Evolutionary conservation across 1,139 yeast species (phyloP), one percentile per base, ranked within the genome.

Genomic region (Yamadazyma membranifaciens): DNA sequence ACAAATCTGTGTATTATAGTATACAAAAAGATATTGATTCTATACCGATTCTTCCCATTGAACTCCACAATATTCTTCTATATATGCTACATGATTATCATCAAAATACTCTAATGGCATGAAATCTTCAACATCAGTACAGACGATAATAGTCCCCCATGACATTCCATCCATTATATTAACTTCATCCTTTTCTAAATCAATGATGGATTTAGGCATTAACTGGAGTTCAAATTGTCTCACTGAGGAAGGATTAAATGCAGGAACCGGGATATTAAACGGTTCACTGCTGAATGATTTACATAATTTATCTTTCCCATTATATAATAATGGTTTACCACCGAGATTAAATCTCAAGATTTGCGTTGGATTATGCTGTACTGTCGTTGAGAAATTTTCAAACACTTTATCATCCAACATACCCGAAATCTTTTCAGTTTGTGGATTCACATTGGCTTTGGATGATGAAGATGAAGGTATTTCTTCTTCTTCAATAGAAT

Each of bases 131-230:
- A 65, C 64, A 52, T 89, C 94, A 0, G 97, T 87, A 33, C 85
- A 88, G 3, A 91, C 86, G 28, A 88, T 69, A 30, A 92, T 86
- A 0, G 98, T 87, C 2, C 98, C 98, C 98, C 98, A 92, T 46
- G 92, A 94, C 95, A 92, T 92, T 7, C 98, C 97, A 33, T 80
- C 80, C 43, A 71, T 54, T 5, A 70, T 61, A 34, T 54, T 48
- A 31, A 57, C 58, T 9, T 54, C 52, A 13, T 48, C 47, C 17
- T 67, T 69, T 57, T 92, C 98, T 37, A 92, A 71, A 52, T 87
- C 92, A 47, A 87, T 70, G 40, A 92, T 91, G 40, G 91, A 80
- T 59, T 87, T 87, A 5, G 98, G 98, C 98, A 92, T 91, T 42
- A 92, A 63, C 59, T 92, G 98, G 42, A 91, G 66, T 60, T 92